Evolutionary conservation across 2,329 filamentous ascomycete genomes (phyloP).

Genomic region (Exophiala sp.): DNA sequence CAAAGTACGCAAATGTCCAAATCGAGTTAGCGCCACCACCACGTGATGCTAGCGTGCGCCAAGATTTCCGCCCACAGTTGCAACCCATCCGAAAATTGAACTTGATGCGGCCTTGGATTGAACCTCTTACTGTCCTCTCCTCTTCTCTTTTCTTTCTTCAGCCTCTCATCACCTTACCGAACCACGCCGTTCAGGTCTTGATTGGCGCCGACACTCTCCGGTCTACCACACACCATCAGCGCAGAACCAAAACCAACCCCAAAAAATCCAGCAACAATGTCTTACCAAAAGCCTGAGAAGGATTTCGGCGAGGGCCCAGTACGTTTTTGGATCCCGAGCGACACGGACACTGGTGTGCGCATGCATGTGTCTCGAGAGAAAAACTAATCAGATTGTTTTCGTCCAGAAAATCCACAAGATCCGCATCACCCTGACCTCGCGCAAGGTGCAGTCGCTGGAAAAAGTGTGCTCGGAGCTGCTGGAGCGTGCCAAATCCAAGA

Average conservation of each 20-base stretch:
- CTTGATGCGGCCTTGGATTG: not conserved
- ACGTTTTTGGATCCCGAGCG: too few relatives aligned
- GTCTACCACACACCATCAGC: conserved; percentile 7
- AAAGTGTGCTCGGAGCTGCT: conserved; percentile 98
- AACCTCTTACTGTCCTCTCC: not conserved
- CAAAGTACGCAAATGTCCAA: not conserved
- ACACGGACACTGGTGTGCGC: too few relatives aligned
- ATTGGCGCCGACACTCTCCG: conserved; percentile 47
- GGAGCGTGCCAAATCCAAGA: conserved; percentile 97
- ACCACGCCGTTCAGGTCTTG: conserved; percentile 74
- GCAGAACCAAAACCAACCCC: conserved; percentile 31
- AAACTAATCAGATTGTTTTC: not conserved
- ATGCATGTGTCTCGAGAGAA: too few relatives aligned
- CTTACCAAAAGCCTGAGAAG: conserved; percentile 94
- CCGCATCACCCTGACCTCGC: conserved; percentile 93
- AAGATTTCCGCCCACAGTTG: conserved; percentile 19
- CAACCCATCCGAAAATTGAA: conserved; percentile 1
- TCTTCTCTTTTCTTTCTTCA: conserved; percentile 14
- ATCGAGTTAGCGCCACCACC: not conserved
- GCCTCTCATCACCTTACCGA: conserved; percentile 76
- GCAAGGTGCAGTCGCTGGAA: conserved; percentile 93
- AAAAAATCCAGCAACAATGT: conserved; percentile 58
- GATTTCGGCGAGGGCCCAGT: conserved; percentile 79
- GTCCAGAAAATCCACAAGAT: conserved; percentile 87
- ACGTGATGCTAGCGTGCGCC: conserved; percentile 2